These are phyloP conservation scores for Climacium dendroides DNA, from an alignment of 225 moss, liverwort and hornwort genomes.

Conservation along the genomic window DNA sequence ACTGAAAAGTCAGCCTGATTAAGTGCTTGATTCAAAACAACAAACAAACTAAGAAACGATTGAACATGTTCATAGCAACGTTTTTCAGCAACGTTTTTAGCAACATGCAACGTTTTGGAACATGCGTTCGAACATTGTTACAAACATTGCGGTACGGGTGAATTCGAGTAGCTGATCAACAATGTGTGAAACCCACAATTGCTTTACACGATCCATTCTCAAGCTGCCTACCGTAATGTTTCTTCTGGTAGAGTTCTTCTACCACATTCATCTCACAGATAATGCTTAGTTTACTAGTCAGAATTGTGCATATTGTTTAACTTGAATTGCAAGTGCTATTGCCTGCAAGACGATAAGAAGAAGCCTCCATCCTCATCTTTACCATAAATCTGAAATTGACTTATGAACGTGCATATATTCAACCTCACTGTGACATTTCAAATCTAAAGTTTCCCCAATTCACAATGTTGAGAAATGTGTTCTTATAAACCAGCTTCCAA, in stretches of 20 bases:
- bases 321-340: too few relatives aligned
- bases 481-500: neutral
- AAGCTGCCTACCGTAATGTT: neutral
- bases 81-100: neutral
- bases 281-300: neutral
- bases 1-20: neutral
- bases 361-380: neutral
- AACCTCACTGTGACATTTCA: neutral
- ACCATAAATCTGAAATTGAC: neutral
- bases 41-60: neutral
- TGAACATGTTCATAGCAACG: neutral
- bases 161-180: neutral
- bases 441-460: neutral
- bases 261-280: too few relatives aligned
- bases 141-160: too few relatives aligned
- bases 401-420: neutral
- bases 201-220: neutral
- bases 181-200: neutral
- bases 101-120: neutral
- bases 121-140: neutral
- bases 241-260: neutral
- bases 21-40: neutral
- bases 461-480: neutral
- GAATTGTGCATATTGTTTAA: neutral
- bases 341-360: too few relatives aligned